Evolutionary conservation across 140 eudicot species (phyloP), one percentile per base, ranked within the genome.

Genomic region (Bidens hawaiensis): DNA sequence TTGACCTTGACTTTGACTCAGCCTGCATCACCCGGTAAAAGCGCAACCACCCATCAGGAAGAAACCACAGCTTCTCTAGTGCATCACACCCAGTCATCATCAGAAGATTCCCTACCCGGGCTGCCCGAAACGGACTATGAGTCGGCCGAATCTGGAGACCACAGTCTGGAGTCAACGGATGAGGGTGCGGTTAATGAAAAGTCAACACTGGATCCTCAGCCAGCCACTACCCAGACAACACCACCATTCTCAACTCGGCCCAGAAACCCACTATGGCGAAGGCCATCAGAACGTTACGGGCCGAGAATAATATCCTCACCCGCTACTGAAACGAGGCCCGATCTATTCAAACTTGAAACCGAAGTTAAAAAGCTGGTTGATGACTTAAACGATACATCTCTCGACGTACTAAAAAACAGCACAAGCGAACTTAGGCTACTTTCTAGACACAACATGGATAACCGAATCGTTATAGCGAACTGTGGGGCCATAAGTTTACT

Each of bases 201-300:
- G 65, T 41, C 27, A 13, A 47, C 86, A 46, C 55, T 79, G 0
- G 94, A 82, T 53, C 71, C 87, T 23, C 85, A 60, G 47, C 75
- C 88, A 52, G 61, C 82, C 21, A 63, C 71, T 33, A 27, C 65
- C 48, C 72, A 56, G 17, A 57, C 73, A 23, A 33, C 75, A 14
- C 53, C 81, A 40, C 84, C 52, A 47, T 74, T 62, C 65, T 80
- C 84, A 14, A 77, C 90, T 17, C 75, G 90, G 67, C 60, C 82
- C 60, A 83, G 99, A 47, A 77, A 75, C 47, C 97, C 74, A 53
- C 33, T 85, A 4, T 93, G 99, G 99, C 86, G 90, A 17, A 73
- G 97, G 45, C 94, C 95, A 10, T 85, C 96, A 2, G 87, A 79
- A 13, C 70, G 93, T 40, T 78, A 80, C 61, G 84, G 78, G 18